Percentiles rank a stretch among this genome's conserved stretches.
Evolutionary conservation across 176 grass and related monocot genomes (phyloP).

Genomic region (Oryza longistaminata): DNA sequence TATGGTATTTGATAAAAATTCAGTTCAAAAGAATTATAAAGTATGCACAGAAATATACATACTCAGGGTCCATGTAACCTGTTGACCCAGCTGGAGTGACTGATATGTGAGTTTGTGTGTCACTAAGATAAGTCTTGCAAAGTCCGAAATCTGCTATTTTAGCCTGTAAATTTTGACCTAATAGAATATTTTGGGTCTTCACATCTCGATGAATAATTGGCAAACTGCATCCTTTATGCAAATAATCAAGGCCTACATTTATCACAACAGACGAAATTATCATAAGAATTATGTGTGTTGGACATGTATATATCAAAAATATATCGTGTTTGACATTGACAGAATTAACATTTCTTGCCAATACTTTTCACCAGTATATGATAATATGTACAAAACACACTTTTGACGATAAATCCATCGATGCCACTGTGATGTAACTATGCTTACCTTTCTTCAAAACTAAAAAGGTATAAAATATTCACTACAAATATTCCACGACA

Average conservation of each 20-base stretch:
- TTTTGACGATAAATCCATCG: too few relatives aligned
- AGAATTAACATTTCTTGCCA: too few relatives aligned
- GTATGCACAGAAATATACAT: background rate
- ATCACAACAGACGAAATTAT: background rate
- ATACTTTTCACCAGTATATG: too few relatives aligned
- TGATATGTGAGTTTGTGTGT: conserved; percentile 2
- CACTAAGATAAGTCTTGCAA: conserved; percentile 20
- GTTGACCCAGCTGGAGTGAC: conserved; percentile 25
- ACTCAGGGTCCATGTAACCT: conserved; percentile 59
- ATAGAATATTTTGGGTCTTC: conserved; percentile 50
- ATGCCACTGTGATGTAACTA: too few relatives aligned
- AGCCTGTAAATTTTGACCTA: conserved; percentile 34
- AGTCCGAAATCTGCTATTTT: conserved; percentile 55
- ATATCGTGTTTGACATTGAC: too few relatives aligned
- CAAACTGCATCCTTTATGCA: conserved; percentile 42
- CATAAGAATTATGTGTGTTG: background rate
- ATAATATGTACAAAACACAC: too few relatives aligned
- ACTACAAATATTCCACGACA: too few relatives aligned
- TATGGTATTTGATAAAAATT: too few relatives aligned
- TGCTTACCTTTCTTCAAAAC: too few relatives aligned
- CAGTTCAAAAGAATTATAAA: too few relatives aligned
- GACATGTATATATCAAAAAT: too few relatives aligned
- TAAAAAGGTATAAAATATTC: too few relatives aligned
- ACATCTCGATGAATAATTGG: conserved; percentile 58
- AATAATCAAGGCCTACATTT: conserved; percentile 46